Percentiles rank a stretch among this genome's conserved stretches.
These are phyloP conservation scores for Sporothrix dimorphospora DNA, from an alignment of 2,329 filamentous ascomycete species.

Conservation along the genomic window DNA sequence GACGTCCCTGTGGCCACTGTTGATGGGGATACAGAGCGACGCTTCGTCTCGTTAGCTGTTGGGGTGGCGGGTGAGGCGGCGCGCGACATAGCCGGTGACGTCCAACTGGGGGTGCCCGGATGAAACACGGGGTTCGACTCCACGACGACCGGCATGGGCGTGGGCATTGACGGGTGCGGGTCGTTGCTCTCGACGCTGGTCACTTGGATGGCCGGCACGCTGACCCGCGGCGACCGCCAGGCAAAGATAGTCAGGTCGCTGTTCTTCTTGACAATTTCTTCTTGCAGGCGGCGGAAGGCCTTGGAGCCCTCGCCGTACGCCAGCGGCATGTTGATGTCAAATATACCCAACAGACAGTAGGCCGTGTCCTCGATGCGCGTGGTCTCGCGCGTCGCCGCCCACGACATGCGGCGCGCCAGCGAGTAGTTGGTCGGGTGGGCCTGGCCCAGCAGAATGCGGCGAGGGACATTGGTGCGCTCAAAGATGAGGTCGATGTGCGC, in stretches of 20 bases:
- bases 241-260: conserved; percentile 35
- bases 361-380: conserved; percentile 33
- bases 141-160: not conserved
- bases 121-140: not conserved
- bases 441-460: conserved; percentile 29
- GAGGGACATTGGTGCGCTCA: conserved; percentile 35
- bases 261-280: conserved; percentile 32
- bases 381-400: conserved; percentile 31
- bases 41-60: not conserved
- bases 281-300: conserved; percentile 34
- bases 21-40: not conserved
- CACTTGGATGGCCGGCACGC: not conserved
- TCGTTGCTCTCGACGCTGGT: not conserved
- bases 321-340: conserved; percentile 33
- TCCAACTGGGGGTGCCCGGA: not conserved
- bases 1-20: not conserved
- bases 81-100: not conserved
- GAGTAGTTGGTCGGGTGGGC: conserved; percentile 18
- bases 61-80: not conserved
- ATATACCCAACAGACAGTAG: conserved; percentile 35
- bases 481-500: conserved; percentile 31
- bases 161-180: not conserved
- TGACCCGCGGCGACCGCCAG: conserved; percentile 30
- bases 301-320: conserved; percentile 34
- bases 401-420: conserved; percentile 34